Evolutionary conservation across 768 basidiomycete genomes (phyloP).

Genomic region (Fibroporia radiculosa): DNA sequence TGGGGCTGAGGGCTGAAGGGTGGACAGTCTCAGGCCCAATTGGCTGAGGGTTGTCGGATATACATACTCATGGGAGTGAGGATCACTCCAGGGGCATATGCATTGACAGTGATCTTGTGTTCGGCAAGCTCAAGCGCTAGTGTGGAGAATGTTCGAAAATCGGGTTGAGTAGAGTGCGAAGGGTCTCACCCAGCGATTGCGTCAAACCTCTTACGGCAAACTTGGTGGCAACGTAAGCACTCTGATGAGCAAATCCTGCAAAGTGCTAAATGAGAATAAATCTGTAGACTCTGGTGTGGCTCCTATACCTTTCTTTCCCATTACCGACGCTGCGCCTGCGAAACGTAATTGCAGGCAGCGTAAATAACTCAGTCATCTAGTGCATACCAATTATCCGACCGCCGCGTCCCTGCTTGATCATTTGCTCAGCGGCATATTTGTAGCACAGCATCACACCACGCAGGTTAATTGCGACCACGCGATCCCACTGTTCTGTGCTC

Average conservation of each 20-base stretch:
- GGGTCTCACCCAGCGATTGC: slow-evolving; percentile 16
- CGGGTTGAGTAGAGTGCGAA: background rate
- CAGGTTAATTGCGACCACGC: slow-evolving; percentile 29
- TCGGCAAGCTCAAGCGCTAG: slow-evolving; percentile 17
- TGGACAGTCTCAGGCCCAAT: too few species aligned
- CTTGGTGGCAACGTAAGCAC: slow-evolving; percentile 10
- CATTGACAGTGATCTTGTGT: slow-evolving; percentile 21
- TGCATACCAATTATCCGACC: slow-evolving; percentile 38
- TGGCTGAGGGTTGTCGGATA: too few species aligned
- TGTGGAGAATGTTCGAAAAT: too few species aligned
- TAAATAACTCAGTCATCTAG: too few species aligned
- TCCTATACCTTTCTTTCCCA: slow-evolving; percentile 22
- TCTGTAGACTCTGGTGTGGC: background rate
- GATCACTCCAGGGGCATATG: slow-evolving; percentile 20
- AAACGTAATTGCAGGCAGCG: too few species aligned
- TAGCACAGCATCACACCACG: slow-evolving; percentile 33
- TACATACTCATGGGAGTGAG: slow-evolving; percentile 10
- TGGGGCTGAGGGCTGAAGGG: too few species aligned
- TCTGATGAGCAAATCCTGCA: background rate
- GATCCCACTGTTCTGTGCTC: too few species aligned
- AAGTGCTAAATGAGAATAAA: too few species aligned
- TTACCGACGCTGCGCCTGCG: slow-evolving; percentile 21
- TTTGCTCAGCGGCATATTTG: slow-evolving; percentile 35
- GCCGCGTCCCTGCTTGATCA: slow-evolving; percentile 35
- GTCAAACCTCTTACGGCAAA: slow-evolving; percentile 17